Percentiles rank a stretch among this genome's conserved stretches.
These are phyloP conservation scores for Malus hybrid DNA, from an alignment of 331 rosid species.

Conservation along the genomic window DNA sequence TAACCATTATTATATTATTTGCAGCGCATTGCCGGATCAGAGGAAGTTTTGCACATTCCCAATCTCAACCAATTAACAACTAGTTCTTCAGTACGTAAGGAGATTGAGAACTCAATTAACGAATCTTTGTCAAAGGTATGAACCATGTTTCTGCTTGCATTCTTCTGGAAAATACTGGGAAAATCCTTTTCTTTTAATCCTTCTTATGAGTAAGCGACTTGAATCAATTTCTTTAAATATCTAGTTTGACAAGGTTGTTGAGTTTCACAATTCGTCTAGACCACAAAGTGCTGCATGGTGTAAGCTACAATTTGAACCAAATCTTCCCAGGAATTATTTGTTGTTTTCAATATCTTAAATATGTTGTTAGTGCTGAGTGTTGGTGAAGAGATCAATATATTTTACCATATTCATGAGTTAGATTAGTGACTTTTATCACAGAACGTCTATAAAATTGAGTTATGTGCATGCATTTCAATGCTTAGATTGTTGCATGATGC, in stretches of 20 bases:
- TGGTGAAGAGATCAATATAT: neutral
- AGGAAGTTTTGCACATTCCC: conserved; percentile 50
- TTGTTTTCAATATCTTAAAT: neutral
- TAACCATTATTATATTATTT: conserved; percentile 23
- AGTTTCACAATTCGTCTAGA: neutral
- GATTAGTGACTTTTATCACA: neutral
- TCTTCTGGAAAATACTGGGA: neutral
- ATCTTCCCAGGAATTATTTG: neutral
- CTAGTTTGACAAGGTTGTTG: neutral
- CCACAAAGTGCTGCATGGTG: neutral
- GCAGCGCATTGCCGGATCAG: conserved; percentile 80
- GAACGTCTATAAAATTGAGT: neutral
- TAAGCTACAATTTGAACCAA: neutral
- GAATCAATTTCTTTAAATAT: neutral
- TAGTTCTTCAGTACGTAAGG: conserved; percentile 35
- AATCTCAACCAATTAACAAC: conserved; percentile 25
- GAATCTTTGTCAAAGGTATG: conserved; percentile 49
- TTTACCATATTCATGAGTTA: neutral
- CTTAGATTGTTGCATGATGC: neutral
- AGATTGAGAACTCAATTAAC: conserved; percentile 50
- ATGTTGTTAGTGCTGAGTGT: neutral
- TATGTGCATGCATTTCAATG: neutral
- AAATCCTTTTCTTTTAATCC: neutral
- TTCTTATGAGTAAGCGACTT: neutral
- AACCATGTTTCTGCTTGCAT: neutral